Evolutionary conservation across 805 yeast species (phyloP), one percentile per base, ranked within the genome.

Genomic region (Cyberlindnera misumaiensis): DNA sequence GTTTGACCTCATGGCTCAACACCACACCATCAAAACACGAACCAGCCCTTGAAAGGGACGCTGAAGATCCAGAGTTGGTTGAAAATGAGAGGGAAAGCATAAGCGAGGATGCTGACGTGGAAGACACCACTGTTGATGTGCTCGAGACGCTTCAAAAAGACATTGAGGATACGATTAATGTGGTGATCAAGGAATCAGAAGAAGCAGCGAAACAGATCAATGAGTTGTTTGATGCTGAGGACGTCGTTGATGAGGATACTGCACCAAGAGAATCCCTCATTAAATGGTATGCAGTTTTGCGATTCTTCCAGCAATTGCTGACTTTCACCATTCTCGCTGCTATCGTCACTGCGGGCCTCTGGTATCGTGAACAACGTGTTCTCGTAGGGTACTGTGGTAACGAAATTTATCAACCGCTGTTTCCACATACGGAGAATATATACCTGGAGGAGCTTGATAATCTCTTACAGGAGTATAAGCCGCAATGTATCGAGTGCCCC

Each of bases 401-500:
- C 26, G 83, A 80, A 49, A 62, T 76, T 11, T 45, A 65, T 44
- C 59, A 62, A 34, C 68, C 70, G 14, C 65, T 72, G 5, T 59
- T 73, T 37, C 54, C 53, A 17, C 53, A 47, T 13, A 32, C 49
- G 8, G 48, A 56, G 5, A 60, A 62, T 24, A 51, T 59, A 0
- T 51, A 57, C 33, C 42, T 75, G 20, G 47, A 57, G 4, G 35
- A 48, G 9, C 28, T 69, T 9, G 84, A 82, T 30, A 49, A 58
- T 0, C 60, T 64, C 40, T 57, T 83, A 40, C 73, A 72, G 35
- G 41, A 53, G 0, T 55, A 70, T 35, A 70, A 70, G 35, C 94
- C 95, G 3, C 32, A 48, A 1, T 90, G 98, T 62, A 62, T 73
- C 4, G 73, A 73, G 18, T 90, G 97, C 55, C 97, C 97, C 2